phyloP scores from a whole-genome alignment of 257 asterid genomes.

The Datura wrightii region DNA sequence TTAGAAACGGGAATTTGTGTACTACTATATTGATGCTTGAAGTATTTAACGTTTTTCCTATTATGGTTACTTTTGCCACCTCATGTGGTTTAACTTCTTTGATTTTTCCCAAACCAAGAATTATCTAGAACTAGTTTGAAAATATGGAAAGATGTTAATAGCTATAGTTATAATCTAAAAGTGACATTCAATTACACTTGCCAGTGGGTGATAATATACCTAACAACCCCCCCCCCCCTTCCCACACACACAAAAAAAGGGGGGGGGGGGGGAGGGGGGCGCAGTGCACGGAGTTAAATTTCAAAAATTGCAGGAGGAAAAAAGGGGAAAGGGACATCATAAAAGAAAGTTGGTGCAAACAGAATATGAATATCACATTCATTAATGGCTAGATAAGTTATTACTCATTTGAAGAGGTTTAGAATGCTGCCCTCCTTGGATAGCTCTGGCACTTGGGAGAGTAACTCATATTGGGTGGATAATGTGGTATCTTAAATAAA shows the following conservation, averaged over 20 bases:
- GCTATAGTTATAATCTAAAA: not conserved
- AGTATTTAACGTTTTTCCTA: not conserved
- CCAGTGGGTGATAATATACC: not conserved
- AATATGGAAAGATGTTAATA: not conserved
- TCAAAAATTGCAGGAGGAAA: not conserved
- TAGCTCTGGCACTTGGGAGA: constrained; percentile 1
- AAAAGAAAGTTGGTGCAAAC: not conserved
- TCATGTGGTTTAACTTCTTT: constrained; percentile 10
- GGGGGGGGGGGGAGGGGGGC: too few species aligned
- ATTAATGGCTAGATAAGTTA: not conserved
- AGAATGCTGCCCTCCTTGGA: not conserved
- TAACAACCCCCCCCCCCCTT: not conserved
- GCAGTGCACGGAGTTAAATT: not conserved
- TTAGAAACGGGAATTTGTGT: not conserved
- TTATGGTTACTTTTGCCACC: constrained; percentile 5
- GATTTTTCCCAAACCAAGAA: not conserved
- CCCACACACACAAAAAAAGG: not conserved
- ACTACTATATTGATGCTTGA: constrained; percentile 19
- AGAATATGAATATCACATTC: constrained; percentile 10
- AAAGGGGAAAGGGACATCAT: not conserved
- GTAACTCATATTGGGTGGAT: not conserved
- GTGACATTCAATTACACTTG: not conserved
- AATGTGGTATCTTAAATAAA: not conserved
- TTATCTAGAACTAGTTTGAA: not conserved
- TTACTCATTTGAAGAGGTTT: not conserved